phyloP scores from a whole-genome alignment of 305 asterid genomes.

The Solanum hybrid region DNA sequence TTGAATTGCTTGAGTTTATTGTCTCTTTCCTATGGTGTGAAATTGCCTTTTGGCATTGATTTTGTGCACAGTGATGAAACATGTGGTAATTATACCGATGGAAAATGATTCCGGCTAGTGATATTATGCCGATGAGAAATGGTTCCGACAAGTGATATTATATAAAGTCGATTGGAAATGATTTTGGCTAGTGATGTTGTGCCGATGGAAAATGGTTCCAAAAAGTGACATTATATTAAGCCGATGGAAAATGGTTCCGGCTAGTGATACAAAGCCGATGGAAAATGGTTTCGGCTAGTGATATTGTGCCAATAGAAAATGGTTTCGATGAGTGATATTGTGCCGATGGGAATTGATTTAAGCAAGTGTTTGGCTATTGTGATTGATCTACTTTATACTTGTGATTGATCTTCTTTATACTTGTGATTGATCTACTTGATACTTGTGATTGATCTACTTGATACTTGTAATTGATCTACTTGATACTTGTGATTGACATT shows the following conservation, averaged over 20 bases:
- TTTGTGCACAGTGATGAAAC: not conserved
- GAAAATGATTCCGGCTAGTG: not conserved
- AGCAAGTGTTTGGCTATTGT: not conserved
- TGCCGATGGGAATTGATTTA: not conserved
- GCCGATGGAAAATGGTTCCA: not conserved
- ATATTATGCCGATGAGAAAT: not conserved
- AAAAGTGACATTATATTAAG: not conserved
- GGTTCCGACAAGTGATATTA: not conserved
- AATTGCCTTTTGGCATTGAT: not conserved
- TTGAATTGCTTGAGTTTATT: not conserved
- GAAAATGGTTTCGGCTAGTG: not conserved
- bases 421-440: not conserved
- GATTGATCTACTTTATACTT: not conserved
- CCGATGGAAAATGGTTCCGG: not conserved
- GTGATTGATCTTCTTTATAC: not conserved
- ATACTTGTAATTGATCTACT: not conserved
- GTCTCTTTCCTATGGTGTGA: not conserved
- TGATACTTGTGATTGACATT: not conserved
- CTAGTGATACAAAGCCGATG: not conserved
- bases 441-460: not conserved
- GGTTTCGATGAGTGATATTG: not conserved
- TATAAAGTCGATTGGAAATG: not conserved
- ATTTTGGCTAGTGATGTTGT: not conserved
- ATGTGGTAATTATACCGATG: not conserved
- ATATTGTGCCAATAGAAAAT: not conserved